phyloP scores from a whole-genome alignment of 176 grass and related monocot species.

The Avena atlantica region DNA sequence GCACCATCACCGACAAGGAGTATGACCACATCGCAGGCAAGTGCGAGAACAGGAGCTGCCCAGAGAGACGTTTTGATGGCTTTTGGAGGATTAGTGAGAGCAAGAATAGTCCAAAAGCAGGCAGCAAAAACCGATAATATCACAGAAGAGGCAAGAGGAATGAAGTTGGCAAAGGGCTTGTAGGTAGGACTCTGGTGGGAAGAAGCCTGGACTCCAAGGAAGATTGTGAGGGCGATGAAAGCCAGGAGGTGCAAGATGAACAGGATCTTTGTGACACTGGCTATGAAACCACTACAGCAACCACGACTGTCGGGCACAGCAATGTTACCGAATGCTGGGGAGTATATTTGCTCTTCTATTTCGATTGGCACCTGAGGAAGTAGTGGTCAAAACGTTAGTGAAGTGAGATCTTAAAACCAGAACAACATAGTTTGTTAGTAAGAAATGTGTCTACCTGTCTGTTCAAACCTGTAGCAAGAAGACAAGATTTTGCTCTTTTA shows the following conservation, averaged over 20 bases:
- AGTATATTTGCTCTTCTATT: conserved; percentile 57
- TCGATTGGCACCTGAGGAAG: conserved; percentile 51
- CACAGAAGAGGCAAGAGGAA: conserved; percentile 57
- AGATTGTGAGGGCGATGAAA: conserved; percentile 66
- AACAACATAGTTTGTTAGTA: not conserved
- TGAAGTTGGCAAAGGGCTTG: conserved; percentile 62
- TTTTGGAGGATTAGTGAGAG: conserved; percentile 51
- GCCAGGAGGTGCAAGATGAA: conserved; percentile 73
- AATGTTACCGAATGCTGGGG: conserved; percentile 53
- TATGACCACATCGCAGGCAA: conserved; percentile 65
- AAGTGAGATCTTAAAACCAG: not conserved
- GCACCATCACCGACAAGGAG: conserved; percentile 57
- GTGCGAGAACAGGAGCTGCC: conserved; percentile 64
- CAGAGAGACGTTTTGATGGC: conserved; percentile 81
- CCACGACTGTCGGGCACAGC: conserved; percentile 48
- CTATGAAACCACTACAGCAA: conserved; percentile 62
- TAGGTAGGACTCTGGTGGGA: conserved; percentile 59
- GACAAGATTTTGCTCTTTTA: not conserved
- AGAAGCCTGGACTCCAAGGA: conserved; percentile 66
- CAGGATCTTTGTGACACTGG: conserved; percentile 55
- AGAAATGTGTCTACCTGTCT: not conserved
- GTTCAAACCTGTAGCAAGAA: not conserved
- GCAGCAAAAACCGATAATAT: conserved; percentile 54
- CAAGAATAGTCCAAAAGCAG: conserved; percentile 64
- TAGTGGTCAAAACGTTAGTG: conserved; percentile 33